These are phyloP conservation scores for Lodderomyces margitis DNA, from an alignment of 1,139 yeast genomes.

Conservation along the genomic window DNA sequence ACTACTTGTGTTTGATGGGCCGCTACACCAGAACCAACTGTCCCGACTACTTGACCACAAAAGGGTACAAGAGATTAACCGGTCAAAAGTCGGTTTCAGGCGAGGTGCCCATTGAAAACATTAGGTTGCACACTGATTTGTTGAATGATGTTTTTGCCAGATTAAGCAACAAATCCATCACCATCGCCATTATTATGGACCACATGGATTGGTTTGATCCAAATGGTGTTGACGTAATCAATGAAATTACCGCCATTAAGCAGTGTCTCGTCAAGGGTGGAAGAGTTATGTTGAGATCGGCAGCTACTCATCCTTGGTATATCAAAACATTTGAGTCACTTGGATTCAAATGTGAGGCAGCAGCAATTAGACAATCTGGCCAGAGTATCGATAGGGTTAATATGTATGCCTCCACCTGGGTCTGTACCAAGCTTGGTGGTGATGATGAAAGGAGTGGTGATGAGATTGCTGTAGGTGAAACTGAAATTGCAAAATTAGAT, in stretches of 20 bases:
- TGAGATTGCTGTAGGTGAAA: constrained; percentile 3
- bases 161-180: constrained; percentile 57
- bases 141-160: constrained; percentile 73
- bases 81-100: constrained; percentile 21
- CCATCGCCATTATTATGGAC: constrained; percentile 83
- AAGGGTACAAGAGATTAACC: constrained; percentile 53
- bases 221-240: constrained; percentile 56
- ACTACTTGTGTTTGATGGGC: constrained; percentile 66
- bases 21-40: constrained; percentile 62
- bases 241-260: constrained; percentile 64
- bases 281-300: constrained; percentile 74
- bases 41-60: constrained; percentile 68
- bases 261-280: constrained; percentile 67
- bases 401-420: constrained; percentile 90
- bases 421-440: constrained; percentile 53
- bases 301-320: constrained; percentile 76
- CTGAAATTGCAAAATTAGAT: constrained; percentile 11
- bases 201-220: constrained; percentile 92
- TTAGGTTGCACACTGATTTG: constrained; percentile 78
- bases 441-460: constrained; percentile 22
- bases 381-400: constrained; percentile 73
- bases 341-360: constrained; percentile 69
- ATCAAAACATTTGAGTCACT: constrained; percentile 60
- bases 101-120: constrained; percentile 53
- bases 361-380: constrained; percentile 63